Percentiles rank a stretch among this genome's conserved stretches.
phyloP scores from a whole-genome alignment of 1,284 basidiomycete species.

The Amylostereum chailletii region DNA sequence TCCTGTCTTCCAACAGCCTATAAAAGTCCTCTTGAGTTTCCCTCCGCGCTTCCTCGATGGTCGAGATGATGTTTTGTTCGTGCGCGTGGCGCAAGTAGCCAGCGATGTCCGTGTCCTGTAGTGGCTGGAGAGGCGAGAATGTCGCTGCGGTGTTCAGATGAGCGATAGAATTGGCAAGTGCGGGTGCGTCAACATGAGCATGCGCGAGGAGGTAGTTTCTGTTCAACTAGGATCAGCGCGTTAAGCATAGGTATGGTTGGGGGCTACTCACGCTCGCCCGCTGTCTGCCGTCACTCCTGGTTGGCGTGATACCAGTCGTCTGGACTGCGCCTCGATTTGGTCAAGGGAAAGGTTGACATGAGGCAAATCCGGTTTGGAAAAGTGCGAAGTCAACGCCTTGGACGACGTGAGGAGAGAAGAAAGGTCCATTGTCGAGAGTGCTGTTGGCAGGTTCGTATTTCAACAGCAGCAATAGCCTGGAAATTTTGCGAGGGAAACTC shows the following conservation, averaged over 20 bases:
- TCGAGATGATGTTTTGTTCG: slow-evolving; percentile 89
- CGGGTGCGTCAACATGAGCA: slow-evolving; percentile 82
- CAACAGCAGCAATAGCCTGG: too few species aligned
- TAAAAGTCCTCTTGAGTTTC: slow-evolving; percentile 87
- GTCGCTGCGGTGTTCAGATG: slow-evolving; percentile 79
- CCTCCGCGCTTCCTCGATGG: slow-evolving; percentile 84
- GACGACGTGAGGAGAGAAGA: slow-evolving; percentile 65
- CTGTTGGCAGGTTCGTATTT: too few species aligned
- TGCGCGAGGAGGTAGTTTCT: slow-evolving; percentile 85
- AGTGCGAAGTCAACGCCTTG: slow-evolving; percentile 65
- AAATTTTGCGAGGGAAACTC: too few species aligned
- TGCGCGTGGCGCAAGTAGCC: slow-evolving; percentile 87
- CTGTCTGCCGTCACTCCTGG: slow-evolving; percentile 52
- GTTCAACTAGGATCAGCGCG: slow-evolving; percentile 2
- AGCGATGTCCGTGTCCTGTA: slow-evolving; percentile 86
- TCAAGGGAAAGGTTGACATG: slow-evolving; percentile 82
- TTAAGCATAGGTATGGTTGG: slow-evolving; percentile 3
- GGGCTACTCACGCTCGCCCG: slow-evolving; percentile 60
- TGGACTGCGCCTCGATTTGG: slow-evolving; percentile 86
- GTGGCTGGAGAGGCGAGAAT: slow-evolving; percentile 81
- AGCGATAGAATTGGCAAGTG: slow-evolving; percentile 71
- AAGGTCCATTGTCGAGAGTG: slow-evolving; percentile 38
- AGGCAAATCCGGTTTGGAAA: slow-evolving; percentile 72
- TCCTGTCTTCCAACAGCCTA: slow-evolving; percentile 66
- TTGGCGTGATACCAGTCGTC: slow-evolving; percentile 68